Evolutionary conservation across 78 protist genomes (phyloP).

Genomic region (Salpingoeca rosetta): DNA sequence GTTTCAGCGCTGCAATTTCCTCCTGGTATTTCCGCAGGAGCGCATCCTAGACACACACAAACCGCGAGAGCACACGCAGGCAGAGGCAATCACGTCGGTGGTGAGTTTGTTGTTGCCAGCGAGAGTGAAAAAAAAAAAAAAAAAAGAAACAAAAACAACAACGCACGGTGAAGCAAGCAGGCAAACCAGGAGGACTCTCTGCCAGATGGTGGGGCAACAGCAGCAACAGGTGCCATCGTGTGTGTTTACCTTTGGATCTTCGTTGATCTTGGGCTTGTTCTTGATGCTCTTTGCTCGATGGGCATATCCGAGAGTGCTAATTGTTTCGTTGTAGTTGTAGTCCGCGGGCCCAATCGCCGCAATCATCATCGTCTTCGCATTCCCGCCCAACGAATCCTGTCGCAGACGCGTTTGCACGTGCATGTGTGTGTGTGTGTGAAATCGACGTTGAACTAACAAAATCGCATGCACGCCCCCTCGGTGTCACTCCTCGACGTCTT

Average conservation of each 20-base stretch:
- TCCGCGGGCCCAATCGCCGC: constrained; percentile 75
- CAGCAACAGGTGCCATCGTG: too few relatives aligned
- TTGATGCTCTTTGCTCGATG: constrained; percentile 81
- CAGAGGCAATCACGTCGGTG: too few relatives aligned
- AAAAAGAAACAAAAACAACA: too few relatives aligned
- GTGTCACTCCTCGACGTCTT: too few relatives aligned
- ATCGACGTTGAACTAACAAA: neutral
- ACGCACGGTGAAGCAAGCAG: too few relatives aligned
- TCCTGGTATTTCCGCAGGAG: neutral
- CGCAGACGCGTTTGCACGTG: neutral
- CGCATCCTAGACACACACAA: neutral
- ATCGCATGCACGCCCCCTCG: neutral
- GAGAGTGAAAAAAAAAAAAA: too few relatives aligned
- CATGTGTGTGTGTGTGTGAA: neutral
- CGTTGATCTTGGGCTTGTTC: constrained; percentile 79
- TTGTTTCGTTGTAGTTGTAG: constrained; percentile 62
- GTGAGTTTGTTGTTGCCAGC: too few relatives aligned
- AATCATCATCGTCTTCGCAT: constrained; percentile 73
- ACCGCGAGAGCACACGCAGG: too few relatives aligned
- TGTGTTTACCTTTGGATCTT: constrained; percentile 30
- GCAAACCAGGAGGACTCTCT: too few relatives aligned
- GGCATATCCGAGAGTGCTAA: constrained; percentile 70
- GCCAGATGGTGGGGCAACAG: too few relatives aligned
- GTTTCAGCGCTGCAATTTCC: neutral
- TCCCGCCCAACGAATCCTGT: constrained; percentile 79